These are phyloP conservation scores for Boletus subparvulus DNA, from an alignment of 768 basidiomycete genomes.

Conservation along the genomic window DNA sequence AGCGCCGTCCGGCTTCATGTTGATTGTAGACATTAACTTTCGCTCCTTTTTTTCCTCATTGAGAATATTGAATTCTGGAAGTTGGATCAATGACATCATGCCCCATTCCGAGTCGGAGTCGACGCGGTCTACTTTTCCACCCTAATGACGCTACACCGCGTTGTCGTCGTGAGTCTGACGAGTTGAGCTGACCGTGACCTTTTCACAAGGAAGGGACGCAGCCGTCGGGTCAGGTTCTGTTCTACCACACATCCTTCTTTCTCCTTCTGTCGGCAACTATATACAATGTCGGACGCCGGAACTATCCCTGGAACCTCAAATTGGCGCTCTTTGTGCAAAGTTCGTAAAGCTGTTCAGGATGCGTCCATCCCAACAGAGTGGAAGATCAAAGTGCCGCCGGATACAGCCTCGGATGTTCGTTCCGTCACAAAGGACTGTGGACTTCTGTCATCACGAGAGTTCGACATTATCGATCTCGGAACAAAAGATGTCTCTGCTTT, in stretches of 20 bases:
- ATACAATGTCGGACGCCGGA: conserved; percentile 4
- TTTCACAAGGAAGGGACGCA: too few species aligned
- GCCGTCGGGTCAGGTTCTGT: too few species aligned
- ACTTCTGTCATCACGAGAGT: conserved; percentile 23
- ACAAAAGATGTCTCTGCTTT: conserved; percentile 25
- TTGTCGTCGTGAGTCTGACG: too few species aligned
- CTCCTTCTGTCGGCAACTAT: neutral
- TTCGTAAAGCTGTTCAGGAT: conserved; percentile 19
- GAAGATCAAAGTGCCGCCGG: conserved; percentile 18
- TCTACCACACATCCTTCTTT: neutral
- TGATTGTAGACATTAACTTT: too few species aligned
- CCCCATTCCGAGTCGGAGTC: too few species aligned
- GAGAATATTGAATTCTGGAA: too few species aligned
- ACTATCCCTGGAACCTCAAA: conserved; percentile 1
- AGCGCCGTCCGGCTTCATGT: too few species aligned
- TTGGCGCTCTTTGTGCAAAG: conserved; percentile 23
- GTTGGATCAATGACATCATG: too few species aligned
- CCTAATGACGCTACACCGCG: too few species aligned
- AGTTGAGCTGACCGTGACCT: too few species aligned
- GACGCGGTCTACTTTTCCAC: too few species aligned
- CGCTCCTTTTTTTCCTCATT: too few species aligned
- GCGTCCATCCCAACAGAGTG: conserved; percentile 26
- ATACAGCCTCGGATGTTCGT: conserved; percentile 22
- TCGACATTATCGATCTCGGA: conserved; percentile 23
- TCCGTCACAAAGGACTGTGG: conserved; percentile 20